Conservation (phyloP, 108 stramenopile genomes). For the Hondaea fermentalgiana region DNA sequence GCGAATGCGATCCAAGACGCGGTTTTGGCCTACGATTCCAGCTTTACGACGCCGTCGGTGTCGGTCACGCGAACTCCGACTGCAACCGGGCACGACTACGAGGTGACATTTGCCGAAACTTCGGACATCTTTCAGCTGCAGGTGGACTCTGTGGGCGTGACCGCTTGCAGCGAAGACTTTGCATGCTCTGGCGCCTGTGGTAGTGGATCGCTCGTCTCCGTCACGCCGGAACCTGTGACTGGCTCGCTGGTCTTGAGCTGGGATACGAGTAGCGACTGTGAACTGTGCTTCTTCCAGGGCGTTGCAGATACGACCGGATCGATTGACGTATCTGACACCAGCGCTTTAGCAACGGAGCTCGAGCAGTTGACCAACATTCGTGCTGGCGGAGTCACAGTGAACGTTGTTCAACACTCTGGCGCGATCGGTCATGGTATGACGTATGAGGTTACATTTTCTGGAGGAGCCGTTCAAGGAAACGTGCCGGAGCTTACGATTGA, state of each 20-base stretch:
- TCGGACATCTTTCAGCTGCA: background rate
- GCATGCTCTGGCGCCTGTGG: background rate
- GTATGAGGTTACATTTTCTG: background rate
- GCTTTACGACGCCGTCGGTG: background rate
- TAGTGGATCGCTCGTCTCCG: background rate
- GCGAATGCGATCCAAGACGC: background rate
- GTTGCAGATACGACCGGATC: background rate
- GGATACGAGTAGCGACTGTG: background rate
- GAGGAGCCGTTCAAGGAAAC: conserved; percentile 41
- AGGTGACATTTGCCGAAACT: background rate
- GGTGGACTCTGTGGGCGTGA: background rate
- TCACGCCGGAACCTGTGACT: background rate
- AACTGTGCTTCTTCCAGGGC: background rate
- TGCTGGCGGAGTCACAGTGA: background rate
- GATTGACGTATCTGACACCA: background rate
- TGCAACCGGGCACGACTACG: background rate
- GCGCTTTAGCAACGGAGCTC: background rate
- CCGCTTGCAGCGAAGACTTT: background rate
- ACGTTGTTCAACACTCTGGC: background rate
- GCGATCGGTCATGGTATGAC: background rate
- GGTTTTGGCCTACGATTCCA: background rate
- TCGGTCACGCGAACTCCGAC: background rate
- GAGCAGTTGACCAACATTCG: background rate
- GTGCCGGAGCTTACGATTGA: conserved; percentile 40
- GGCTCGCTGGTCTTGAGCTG: background rate